Evolutionary conservation across 1,284 basidiomycete species (phyloP), one percentile per base, ranked within the genome.

Genomic region (Malassezia vespertilionis): DNA sequence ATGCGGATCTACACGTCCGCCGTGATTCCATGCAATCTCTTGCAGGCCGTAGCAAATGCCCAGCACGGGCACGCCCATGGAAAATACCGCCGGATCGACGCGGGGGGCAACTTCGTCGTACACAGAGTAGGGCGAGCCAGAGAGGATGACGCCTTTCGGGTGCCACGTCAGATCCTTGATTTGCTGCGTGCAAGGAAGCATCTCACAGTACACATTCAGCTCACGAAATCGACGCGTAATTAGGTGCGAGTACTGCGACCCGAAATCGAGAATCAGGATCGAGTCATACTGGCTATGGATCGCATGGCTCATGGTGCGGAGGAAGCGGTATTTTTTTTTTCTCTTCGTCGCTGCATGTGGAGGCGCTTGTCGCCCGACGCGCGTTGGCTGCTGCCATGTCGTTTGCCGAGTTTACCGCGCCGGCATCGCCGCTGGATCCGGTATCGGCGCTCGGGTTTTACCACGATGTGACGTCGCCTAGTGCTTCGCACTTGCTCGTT

Each of bases 11-110:
- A 99, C 88, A 58, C 83, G 79, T 18, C 90, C 93, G 52, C 83
- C 82, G 69, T 87, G 76, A 53, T 82, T 83, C 79, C 83, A 86
- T 15, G 90, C 89, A 53, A 96, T 87, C 78, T 97, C 91, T 82
- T 91, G 87, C n/a, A 97, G 77, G 23, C 93, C 93, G 74, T 97
- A 97, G 73, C 93, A 99, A 54, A 97, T 96, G 37, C 93, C 93
- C 14, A 99, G 77, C 44, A 97, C 82, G 15, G 93, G 91, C 0
- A 96, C 82, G 28, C 84, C 87, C 12, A 85, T 78, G 33, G 82
- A 79, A 65, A 90, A 97, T n/a, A 97, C 82, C n/a, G 78, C 82
- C 15, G 88, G 86, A 73, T 97, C 91, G 36, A 90, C 89, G 59
- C 89, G 86, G 14, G 93, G 93, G 5, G 93, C 83, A 60, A 83